Evolutionary conservation across 129 eudicot genomes (phyloP), one percentile per base, ranked within the genome.

Genomic region (Gnaphalium uliginosum): DNA sequence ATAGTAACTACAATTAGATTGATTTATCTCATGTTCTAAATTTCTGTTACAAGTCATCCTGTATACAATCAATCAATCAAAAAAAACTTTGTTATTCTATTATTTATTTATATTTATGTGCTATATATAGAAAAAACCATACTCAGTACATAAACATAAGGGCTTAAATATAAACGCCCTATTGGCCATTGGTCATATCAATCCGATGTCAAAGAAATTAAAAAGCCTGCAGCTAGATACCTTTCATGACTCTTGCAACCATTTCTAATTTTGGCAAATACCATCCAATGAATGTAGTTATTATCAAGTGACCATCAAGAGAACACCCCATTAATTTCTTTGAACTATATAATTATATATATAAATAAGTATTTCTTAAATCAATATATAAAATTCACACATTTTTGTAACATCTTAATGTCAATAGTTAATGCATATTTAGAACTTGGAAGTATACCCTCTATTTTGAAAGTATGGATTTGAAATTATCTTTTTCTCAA

Each of bases 281-380:
- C 35, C 61, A 41, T 61, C 61, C 78, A 74, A 74, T 74, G 22
- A 56, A 29, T 74, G 46, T 56, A 74, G 78, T 74, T 48, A 60
- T 74, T 17, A 60, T 61, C 70, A 26, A 74, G 70, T 25, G 26
- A 27, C 50, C 48, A 8, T 30, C 6, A 66, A 18, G 70, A 66
- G n/a, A 14, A 11, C 17, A 46, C 48, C 29, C 18, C 48, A 10
- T 51, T 10, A 41, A 11, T 41, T 41, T 11, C 15, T 41, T 41
- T 8, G 9, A 41, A 41, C 15, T 10, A 41, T 35, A 2, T 35
- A 35, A 10, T 41, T 41, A 10, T n/a, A n/a, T n/a, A n/a, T n/a
- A n/a, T n/a, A n/a, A n/a, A n/a, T n/a, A n/a, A 2, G 2, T 27
- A 27, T 2, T 27, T 27, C 2, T 27, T 27, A 2, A 43, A 43